A percentile compares a stretch with the other conserved stretches of the same genome.
Evolutionary conservation across 257 asterid species (phyloP).

Genomic region (Asclepias syriaca): DNA sequence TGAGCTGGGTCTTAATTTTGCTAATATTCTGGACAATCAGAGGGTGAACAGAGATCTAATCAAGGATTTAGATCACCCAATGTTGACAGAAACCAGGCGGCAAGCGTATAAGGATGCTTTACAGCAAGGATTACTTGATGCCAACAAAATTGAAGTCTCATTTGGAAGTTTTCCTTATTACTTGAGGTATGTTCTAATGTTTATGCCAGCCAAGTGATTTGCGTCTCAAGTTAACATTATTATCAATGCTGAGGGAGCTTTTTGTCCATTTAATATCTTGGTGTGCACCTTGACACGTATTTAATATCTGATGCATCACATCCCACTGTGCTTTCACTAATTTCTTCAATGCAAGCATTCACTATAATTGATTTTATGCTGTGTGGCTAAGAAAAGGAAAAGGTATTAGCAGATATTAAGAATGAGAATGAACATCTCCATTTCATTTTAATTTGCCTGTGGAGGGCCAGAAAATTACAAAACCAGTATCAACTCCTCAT

Average conservation of each 20-base stretch:
- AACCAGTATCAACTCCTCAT: not conserved
- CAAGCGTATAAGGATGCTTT: conserved; percentile 67
- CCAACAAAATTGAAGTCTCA: conserved; percentile 56
- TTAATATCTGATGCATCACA: not conserved
- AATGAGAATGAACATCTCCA: not conserved
- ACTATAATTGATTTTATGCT: not conserved
- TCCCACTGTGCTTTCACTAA: not conserved
- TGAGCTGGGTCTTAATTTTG: conserved; percentile 42
- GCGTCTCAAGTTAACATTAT: not conserved
- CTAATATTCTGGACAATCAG: conserved; percentile 48
- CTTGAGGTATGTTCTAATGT: conserved; percentile 48
- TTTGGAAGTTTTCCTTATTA: conserved; percentile 81
- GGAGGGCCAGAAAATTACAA: not conserved
- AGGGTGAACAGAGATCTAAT: conserved; percentile 40
- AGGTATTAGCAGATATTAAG: not conserved
- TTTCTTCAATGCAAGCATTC: not conserved
- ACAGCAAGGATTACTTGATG: conserved; percentile 54
- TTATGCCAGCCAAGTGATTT: not conserved
- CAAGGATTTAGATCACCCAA: conserved; percentile 51
- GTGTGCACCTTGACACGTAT: not conserved
- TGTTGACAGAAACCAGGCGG: conserved; percentile 53
- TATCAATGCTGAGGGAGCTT: not conserved
- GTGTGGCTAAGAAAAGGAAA: not conserved
- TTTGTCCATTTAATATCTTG: not conserved
- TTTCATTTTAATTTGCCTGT: not conserved